Evolutionary conservation across 73 alveolate genomes (phyloP), one percentile per base, ranked within the genome.

Genomic region (Urostyla sp.): DNA sequence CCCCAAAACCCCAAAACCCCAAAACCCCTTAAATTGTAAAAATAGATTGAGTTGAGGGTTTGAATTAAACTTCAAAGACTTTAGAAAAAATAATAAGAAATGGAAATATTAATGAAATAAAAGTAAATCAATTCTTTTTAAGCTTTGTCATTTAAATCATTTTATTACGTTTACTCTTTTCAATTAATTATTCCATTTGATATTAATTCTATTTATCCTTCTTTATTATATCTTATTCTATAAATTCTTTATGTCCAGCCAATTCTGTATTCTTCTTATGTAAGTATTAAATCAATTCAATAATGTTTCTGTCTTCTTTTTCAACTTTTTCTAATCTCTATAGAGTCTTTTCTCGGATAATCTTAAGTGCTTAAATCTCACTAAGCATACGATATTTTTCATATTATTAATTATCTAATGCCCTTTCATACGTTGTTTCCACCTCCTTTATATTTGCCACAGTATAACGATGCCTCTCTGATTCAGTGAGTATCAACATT

Each of bases 281-380:
- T 7, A 63, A 1, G 24, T 63, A 63, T 37, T 63, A 15, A 1
- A 63, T 37, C 6, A 63, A 60, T 1, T 36, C 30, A 3, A 63
- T 3, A 0, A 63, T 21, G 20, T 49, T 60, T 5, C 48, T 31
- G 26, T 63, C 79, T 63, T 63, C 79, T 20, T 38, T 43, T 5
- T 43, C 37, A 13, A 63, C 31, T 34, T 60, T 5, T 28, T 28
- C 13, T 3, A 63, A 48, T 0, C 79, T 7, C 60, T 63, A 43
- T 2, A 43, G 61, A 63, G 79, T 4, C 20, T 63, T 63, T 3
- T 27, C 7, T 3, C 48, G 24, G 21, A 60, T 63, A 4, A 60
- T 40, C 45, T 63, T 63, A 2, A 63, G 60, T 1, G 79, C 79
- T 63, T 63, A 37, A 57, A 57, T 43, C 36, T 63, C 79, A 11